Evolutionary conservation across 176 grass and related monocot species (phyloP).

Genomic region (Oropetium thomaeum): DNA sequence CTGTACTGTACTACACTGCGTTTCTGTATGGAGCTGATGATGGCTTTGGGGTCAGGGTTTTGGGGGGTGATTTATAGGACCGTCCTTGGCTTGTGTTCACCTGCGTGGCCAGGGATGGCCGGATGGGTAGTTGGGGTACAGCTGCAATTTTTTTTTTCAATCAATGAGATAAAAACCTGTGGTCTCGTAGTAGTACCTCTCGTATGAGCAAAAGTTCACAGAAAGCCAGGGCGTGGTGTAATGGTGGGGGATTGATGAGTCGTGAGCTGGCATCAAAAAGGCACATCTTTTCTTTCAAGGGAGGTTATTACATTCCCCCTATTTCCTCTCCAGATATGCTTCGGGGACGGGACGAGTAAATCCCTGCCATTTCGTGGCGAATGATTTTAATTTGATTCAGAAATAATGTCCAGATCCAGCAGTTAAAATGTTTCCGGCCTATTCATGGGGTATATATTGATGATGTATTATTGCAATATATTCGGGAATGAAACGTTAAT

Average conservation of each 20-base stretch:
- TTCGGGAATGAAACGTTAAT: neutral
- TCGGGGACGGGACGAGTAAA: no score
- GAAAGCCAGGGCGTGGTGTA: slow-evolving; percentile 1
- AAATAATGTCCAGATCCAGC: neutral
- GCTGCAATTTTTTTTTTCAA: neutral
- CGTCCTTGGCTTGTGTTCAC: neutral
- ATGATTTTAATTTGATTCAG: no score
- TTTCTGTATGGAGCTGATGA: slow-evolving; percentile 8
- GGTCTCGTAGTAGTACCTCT: no score
- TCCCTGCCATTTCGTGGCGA: no score
- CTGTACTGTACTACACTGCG: neutral
- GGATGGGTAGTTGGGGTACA: slow-evolving; percentile 13
- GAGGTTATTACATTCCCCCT: neutral
- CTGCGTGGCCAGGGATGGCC: neutral
- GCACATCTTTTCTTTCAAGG: neutral
- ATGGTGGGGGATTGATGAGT: slow-evolving; percentile 19
- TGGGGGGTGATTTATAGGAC: slow-evolving; percentile 44
- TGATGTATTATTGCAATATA: neutral
- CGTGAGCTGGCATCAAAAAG: slow-evolving; percentile 41
- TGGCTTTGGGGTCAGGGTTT: neutral
- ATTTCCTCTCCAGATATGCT: neutral
- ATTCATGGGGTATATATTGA: neutral
- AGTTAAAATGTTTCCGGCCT: neutral
- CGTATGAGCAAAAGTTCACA: neutral
- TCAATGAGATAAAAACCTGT: neutral